A percentile compares a stretch with the other conserved stretches of the same genome.
Conservation (phyloP, 805 yeast species). For the Candida easanensis region DNA sequence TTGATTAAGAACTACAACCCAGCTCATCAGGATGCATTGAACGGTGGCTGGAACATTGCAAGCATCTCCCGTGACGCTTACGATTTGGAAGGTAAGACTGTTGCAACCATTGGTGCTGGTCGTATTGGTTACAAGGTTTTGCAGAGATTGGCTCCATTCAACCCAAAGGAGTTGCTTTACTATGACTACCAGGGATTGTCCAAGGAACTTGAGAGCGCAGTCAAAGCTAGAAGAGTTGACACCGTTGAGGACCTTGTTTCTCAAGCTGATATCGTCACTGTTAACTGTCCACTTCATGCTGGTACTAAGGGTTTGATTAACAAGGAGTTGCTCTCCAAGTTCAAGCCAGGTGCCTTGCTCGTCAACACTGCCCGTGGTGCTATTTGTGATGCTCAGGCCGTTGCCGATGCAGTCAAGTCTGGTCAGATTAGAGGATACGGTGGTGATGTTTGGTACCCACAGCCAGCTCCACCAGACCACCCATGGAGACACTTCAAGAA, state of each 20-base stretch:
- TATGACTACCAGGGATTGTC: conserved; percentile 73
- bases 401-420: conserved; percentile 65
- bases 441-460: conserved; percentile 86
- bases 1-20: conserved; percentile 77
- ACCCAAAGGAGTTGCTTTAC: conserved; percentile 70
- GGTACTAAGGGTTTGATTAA: conserved; percentile 65
- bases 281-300: conserved; percentile 76
- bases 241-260: conserved; percentile 62
- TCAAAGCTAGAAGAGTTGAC: conserved; percentile 58
- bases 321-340: conserved; percentile 60
- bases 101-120: conserved; percentile 82
- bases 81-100: conserved; percentile 71
- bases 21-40: conserved; percentile 68
- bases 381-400: conserved; percentile 67
- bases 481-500: conserved; percentile 75
- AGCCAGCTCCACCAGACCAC: conserved; percentile 74
- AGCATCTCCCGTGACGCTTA: conserved; percentile 69
- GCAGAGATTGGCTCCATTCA: conserved; percentile 68
- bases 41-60: conserved; percentile 72
- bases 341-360: conserved; percentile 71
- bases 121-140: conserved; percentile 76
- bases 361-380: conserved; percentile 86
- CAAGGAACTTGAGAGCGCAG: conserved; percentile 52
- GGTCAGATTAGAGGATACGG: conserved; percentile 79
- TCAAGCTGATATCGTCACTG: conserved; percentile 69